Evolutionary conservation across 1,139 yeast genomes (phyloP).

Genomic region (Diutina scorzettiae): DNA sequence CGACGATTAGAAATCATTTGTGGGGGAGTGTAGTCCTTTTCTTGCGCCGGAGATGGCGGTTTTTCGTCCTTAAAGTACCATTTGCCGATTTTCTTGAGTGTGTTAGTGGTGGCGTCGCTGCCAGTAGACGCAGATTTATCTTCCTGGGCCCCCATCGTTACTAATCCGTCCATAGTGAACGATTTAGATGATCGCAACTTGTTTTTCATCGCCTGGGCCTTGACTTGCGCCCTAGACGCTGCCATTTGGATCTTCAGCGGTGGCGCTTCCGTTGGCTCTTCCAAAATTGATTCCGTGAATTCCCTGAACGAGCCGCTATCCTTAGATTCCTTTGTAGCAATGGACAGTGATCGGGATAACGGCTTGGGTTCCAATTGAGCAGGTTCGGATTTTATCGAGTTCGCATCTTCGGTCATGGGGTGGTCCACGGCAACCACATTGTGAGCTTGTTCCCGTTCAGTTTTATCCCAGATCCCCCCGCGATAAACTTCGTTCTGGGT

Average conservation of each 20-base stretch:
- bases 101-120: neutral
- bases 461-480: conserved; percentile 85
- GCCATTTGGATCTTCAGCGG: neutral
- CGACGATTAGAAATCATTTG: conserved; percentile 51
- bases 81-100: conserved; percentile 46
- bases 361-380: neutral
- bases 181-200: conserved; percentile 4
- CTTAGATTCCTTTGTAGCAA: neutral
- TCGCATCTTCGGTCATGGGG: neutral
- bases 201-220: neutral
- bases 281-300: neutral
- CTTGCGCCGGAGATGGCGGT: conserved; percentile 10
- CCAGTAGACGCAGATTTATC: neutral
- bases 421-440: neutral
- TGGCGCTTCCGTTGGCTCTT: neutral
- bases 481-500: conserved; percentile 60
- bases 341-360: neutral
- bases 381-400: neutral
- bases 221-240: neutral
- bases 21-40: conserved; percentile 33
- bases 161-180: neutral
- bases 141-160: neutral
- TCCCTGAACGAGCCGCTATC: neutral
- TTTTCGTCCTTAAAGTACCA: conserved; percentile 53
- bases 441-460: neutral